Conservation (phyloP, 1,284 basidiomycete species). For the Pulchroboletus neoregius region DNA sequence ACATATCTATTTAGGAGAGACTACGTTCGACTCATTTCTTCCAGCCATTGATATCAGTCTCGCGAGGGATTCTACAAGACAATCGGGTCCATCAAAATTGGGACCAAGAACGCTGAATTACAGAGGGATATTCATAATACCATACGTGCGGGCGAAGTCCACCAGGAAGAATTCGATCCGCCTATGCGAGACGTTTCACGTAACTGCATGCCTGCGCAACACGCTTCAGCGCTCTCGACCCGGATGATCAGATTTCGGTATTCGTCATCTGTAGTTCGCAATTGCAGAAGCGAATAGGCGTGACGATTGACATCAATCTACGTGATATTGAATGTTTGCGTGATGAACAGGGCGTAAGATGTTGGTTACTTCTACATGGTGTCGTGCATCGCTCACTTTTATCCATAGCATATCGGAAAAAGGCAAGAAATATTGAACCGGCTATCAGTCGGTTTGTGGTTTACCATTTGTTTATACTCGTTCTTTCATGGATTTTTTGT, state of each 20-base stretch:
- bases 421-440: conserved; percentile 5
- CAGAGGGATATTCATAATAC: not conserved
- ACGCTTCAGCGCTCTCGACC: conserved; percentile 3
- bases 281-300: not conserved
- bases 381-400: not conserved
- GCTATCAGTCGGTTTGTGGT: conserved; percentile 3
- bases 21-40: not conserved
- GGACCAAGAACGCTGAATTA: not conserved
- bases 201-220: not conserved
- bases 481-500: too few relatives aligned
- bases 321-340: conserved; percentile 1
- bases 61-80: conserved; percentile 2
- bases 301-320: conserved; percentile 5
- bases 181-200: conserved; percentile 4
- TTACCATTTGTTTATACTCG: not conserved
- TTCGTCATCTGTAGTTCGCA: not conserved
- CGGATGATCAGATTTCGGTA: conserved; percentile 1
- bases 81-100: conserved; percentile 3
- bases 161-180: conserved; percentile 1
- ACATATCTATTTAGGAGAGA: not conserved
- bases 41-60: conserved; percentile 12
- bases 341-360: conserved; percentile 3
- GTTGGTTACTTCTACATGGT: conserved; percentile 4
- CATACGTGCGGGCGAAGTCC: not conserved
- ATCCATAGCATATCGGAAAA: conserved; percentile 16